phyloP scores from a whole-genome alignment of 2,329 filamentous ascomycete species.

The Zymoseptoria crescenta region DNA sequence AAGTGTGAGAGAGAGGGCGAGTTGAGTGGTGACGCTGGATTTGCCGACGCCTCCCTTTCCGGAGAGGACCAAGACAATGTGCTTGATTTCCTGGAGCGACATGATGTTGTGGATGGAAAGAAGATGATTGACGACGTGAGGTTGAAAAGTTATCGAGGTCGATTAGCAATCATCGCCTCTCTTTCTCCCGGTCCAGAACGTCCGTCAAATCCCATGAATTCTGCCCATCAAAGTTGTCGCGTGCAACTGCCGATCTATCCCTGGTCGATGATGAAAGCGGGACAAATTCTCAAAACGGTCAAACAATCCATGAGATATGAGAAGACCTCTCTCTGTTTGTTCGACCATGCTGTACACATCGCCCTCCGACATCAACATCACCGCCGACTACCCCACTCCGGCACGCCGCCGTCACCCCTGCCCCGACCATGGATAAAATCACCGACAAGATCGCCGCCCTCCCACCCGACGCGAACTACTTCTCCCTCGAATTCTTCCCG shows the following conservation, averaged over 20 bases:
- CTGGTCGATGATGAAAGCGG: not conserved
- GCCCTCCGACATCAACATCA: not conserved
- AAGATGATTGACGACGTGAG: not conserved
- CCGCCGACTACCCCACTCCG: not conserved
- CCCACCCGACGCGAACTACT: conserved; percentile 73
- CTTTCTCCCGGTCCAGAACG: not conserved
- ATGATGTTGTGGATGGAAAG: conserved; percentile 32
- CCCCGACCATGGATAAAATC: conserved; percentile 47
- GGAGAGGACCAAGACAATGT: conserved; percentile 77
- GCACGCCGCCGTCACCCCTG: conserved; percentile 1
- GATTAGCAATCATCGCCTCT: not conserved
- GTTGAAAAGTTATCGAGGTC: not conserved
- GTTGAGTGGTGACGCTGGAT: conserved; percentile 93
- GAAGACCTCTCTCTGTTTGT: not conserved
- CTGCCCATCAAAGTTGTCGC: not conserved
- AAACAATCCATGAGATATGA: not conserved
- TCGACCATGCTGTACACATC: not conserved
- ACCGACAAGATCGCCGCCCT: conserved; percentile 87
- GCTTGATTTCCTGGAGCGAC: conserved; percentile 63
- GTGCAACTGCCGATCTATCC: not conserved
- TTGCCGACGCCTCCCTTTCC: conserved; percentile 98
- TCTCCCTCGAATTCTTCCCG: conserved; percentile 98
- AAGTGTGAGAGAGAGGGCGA: conserved; percentile 80
- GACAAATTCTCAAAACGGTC: not conserved
- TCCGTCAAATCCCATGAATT: not conserved